These are phyloP conservation scores for Claviceps monticola DNA, from an alignment of 2,329 filamentous ascomycete species.

Conservation along the genomic window DNA sequence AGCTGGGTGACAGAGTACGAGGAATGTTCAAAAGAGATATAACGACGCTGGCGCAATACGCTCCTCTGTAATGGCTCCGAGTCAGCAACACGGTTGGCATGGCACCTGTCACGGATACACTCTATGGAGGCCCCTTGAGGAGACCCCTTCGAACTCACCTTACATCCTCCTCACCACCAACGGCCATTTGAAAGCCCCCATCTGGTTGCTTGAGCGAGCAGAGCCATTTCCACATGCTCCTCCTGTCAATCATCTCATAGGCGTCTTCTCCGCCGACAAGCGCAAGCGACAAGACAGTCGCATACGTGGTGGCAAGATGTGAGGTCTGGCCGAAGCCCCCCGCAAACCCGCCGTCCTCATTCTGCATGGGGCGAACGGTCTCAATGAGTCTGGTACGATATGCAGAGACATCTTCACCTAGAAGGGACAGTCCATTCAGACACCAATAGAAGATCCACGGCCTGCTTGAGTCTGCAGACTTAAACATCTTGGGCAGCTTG, in stretches of 20 bases:
- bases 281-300: constrained; percentile 62
- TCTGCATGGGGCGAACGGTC: constrained; percentile 73
- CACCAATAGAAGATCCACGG: constrained; percentile 96
- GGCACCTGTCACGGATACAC: constrained; percentile 4
- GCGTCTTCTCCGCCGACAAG: constrained; percentile 63
- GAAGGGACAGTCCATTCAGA: constrained; percentile 56
- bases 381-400: constrained; percentile 58
- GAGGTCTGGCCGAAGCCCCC: constrained; percentile 85
- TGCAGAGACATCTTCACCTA: constrained; percentile 58
- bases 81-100: constrained; percentile 8
- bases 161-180: constrained; percentile 85
- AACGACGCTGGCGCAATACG: constrained; percentile 80
- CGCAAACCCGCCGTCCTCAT: constrained; percentile 72
- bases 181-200: constrained; percentile 79
- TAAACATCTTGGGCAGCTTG: constrained; percentile 55
- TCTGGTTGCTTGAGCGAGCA: constrained; percentile 71
- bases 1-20: constrained; percentile 59
- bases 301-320: constrained; percentile 83
- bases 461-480: constrained; percentile 68
- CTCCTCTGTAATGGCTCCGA: constrained; percentile 44
- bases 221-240: constrained; percentile 83
- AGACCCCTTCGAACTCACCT: constrained; percentile 32
- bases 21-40: constrained; percentile 76
- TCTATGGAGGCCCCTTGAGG: background rate
- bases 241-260: constrained; percentile 65